Base-by-base conservation (phyloP, 805 yeast genomes). In the Hermanozyma aechmeae region DNA sequence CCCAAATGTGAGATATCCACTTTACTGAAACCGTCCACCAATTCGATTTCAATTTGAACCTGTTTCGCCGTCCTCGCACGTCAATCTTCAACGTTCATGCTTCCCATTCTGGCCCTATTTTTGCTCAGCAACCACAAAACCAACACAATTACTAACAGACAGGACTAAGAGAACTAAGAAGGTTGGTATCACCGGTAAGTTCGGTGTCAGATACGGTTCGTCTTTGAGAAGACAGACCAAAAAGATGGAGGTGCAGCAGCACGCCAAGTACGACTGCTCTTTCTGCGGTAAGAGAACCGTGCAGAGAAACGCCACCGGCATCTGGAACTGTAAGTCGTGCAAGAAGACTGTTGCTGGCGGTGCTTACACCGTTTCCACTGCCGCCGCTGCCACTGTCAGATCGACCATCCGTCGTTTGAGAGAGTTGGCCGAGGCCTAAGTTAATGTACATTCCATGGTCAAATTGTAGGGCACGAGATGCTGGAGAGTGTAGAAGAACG, bases 191-290 rank as follows among this genome's bases (percentile, higher is more conserved):
- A 92, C 99, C 69, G 99, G 99, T 80, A 93, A 93, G 78, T 92
- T 85, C 80, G 99, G 99, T 85, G 96, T 92, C 75, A 87, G 99
- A 79, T 92, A 92, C 78, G 95, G 99, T 87, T 89, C 98, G 58
- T 93, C 99, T 48, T 77, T 92, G 71, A 89, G 99, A 82, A 85
- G 97, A 75, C 96, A 86, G 73, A 83, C 95, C 78, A 87, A 87
- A 81, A 92, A 92, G 78, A 76, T 92, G 71, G 98, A 93, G 76
- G 80, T 85, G 60, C 96, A 86, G 73, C 96, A 87, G 70, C 98
- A 89, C 73, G 82, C 98, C 58, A 84, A 83, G 66, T 92, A 93
- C 81, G 95, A 84, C 71, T 92, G 97, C 71, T 77, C 98, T 43
- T 92, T 92, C 96, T 89, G 97, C 74, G 99, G 99, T 71, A 92